Evolutionary conservation across 2,329 filamentous ascomycete species (phyloP), one percentile per base, ranked within the genome.

Genomic region (Sarocladiaceae sp.): DNA sequence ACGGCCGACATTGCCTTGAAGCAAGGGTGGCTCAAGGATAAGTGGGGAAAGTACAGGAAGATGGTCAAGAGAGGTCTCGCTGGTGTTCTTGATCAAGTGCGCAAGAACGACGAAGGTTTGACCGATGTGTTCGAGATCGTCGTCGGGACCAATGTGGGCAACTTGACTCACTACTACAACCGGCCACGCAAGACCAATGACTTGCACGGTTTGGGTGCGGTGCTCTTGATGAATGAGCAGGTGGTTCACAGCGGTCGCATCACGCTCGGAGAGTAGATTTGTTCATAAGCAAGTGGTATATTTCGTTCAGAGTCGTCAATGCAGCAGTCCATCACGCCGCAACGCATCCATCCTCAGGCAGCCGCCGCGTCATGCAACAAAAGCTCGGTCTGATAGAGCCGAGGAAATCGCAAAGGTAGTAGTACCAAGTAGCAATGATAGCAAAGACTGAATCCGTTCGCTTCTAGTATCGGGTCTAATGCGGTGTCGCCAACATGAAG

Each of bases 141-240:
- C 18, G 28, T 53, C 10, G 52, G 52, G 10, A 53, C 52, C 7
- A 47, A 28, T 17, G 44, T 50, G 2, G 52, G 52, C 2, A 25
- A 50, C 23, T 22, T 53, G 15, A 7, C 17, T 11, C 26, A n/a
- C 18, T 53, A 53, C 22, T 49, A 39, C 18, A 20, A 33, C 13
- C 44, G 52, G 7, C 44, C 44, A n/a, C 18, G 44, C 10, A 18
- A 33, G 29, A 44, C 28, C 3, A 53, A 53, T 29, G 52, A 53
- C 22, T 33, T 50, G 18, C 52, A 53, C 36, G 52, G 52, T 23
- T 46, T 53, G 13, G 52, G 52, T 29, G 52, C 52, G 6, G 44
- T 53, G 2, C 23, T 53, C 15, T 50, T 53, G 46, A 53, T 53
- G 52, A 49, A 31, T 25, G 52, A 53, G 35, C 44, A 53, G 37